Conservation (phyloP, 75 land plant genomes). For the Larix kaempferi region DNA sequence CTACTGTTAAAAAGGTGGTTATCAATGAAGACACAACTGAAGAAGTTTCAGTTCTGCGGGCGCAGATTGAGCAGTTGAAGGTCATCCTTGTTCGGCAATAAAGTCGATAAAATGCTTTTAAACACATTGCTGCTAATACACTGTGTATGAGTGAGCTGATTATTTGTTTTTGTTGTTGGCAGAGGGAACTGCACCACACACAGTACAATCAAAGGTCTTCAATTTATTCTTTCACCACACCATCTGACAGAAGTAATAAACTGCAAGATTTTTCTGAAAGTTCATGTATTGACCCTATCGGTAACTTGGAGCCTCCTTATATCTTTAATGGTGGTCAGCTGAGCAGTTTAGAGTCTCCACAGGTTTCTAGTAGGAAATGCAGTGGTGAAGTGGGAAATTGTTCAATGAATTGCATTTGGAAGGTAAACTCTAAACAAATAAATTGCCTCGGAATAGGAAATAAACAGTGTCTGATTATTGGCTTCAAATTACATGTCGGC, state of each 20-base stretch:
- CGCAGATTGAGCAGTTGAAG: constrained; percentile 34
- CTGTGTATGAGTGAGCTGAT: neutral
- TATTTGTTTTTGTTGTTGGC: neutral
- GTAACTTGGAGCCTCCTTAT: neutral
- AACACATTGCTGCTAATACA: neutral
- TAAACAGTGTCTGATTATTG: neutral
- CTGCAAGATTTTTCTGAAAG: neutral
- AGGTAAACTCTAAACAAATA: constrained; percentile 2
- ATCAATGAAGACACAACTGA: constrained; percentile 44
- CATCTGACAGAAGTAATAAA: neutral
- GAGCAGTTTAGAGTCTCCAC: neutral
- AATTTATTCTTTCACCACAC: neutral
- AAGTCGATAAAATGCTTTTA: neutral
- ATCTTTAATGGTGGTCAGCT: neutral
- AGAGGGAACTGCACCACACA: neutral
- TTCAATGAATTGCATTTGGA: constrained; percentile 1
- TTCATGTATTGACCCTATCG: neutral
- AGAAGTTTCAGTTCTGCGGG: constrained; percentile 23
- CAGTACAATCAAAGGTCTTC: neutral
- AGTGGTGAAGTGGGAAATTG: neutral
- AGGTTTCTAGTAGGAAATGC: neutral
- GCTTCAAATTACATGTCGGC: neutral
- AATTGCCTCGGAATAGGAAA: neutral
- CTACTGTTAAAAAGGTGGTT: constrained; percentile 24
- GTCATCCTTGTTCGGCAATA: constrained; percentile 7